Conservation (phyloP, 768 basidiomycete species). For the Daedaleopsis sinensis region DNA sequence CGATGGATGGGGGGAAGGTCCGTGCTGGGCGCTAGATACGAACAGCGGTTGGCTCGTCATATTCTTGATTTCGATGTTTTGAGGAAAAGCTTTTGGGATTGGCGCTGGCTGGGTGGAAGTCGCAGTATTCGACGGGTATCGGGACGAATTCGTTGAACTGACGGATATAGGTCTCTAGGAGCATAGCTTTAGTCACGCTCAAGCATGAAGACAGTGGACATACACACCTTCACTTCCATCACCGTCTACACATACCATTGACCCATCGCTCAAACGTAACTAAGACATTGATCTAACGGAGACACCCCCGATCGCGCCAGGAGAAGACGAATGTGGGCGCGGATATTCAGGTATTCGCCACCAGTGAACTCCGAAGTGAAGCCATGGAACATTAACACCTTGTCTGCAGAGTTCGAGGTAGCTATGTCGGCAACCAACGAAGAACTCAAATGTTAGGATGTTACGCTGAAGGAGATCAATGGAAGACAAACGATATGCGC, state of each 20-base stretch:
- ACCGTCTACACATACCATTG: slow-evolving; percentile 50
- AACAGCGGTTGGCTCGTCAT: too few relatives aligned
- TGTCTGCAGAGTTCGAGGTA: too few relatives aligned
- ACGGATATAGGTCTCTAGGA: neutral
- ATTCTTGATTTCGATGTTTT: neutral
- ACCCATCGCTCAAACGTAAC: slow-evolving; percentile 75
- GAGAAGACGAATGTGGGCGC: slow-evolving; percentile 66
- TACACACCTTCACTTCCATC: slow-evolving; percentile 64
- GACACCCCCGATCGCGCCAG: slow-evolving; percentile 74
- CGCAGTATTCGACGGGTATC: neutral
- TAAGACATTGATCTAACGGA: slow-evolving; percentile 72
- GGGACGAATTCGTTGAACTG: too few relatives aligned
- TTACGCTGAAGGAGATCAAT: slow-evolving; percentile 72
- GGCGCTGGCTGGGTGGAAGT: neutral
- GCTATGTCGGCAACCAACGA: too few relatives aligned
- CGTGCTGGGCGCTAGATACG: slow-evolving; percentile 31
- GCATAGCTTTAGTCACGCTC: neutral
- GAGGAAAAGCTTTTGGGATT: neutral
- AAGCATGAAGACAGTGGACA: neutral
- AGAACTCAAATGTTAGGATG: slow-evolving; percentile 60
- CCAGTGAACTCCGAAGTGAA: too few relatives aligned
- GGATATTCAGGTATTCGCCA: too few relatives aligned
- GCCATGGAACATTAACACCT: too few relatives aligned
- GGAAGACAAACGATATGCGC: slow-evolving; percentile 44
- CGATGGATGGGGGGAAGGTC: slow-evolving; percentile 63